A percentile compares a stretch with the other conserved stretches of the same genome.
phyloP scores from a whole-genome alignment of 768 basidiomycete species.

The Panaeolus cyanescens region DNA sequence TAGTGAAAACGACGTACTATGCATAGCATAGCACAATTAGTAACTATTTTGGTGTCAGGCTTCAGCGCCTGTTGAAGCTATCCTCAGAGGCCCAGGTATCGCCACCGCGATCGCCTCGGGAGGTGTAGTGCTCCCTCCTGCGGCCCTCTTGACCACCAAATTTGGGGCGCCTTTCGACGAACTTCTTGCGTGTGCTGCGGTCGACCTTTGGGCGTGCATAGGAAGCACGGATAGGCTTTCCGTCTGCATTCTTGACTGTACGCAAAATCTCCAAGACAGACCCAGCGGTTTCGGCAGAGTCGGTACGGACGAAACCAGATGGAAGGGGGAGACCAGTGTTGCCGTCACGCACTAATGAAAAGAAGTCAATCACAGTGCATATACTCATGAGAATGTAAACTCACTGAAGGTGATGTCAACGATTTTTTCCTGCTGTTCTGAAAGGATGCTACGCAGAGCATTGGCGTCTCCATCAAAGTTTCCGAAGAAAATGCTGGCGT shows the following conservation, averaged over 20 bases:
- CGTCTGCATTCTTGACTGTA: slow-evolving; percentile 34
- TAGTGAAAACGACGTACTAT: background rate
- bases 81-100: background rate
- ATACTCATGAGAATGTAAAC: slow-evolving; percentile 17
- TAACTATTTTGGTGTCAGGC: background rate
- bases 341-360: slow-evolving; percentile 32
- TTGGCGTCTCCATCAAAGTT: slow-evolving; percentile 23
- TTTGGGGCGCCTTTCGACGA: background rate
- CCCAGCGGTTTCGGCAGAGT: slow-evolving; percentile 42
- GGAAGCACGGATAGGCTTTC: slow-evolving; percentile 37
- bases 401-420: slow-evolving; percentile 29
- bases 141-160: background rate
- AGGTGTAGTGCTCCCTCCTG: background rate
- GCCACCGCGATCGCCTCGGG: background rate
- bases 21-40: background rate
- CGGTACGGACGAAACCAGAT: slow-evolving; percentile 58
- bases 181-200: background rate
- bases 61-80: background rate
- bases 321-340: slow-evolving; percentile 29
- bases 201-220: slow-evolving; percentile 36
- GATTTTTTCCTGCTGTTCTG: slow-evolving; percentile 30
- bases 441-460: slow-evolving; percentile 22
- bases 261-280: slow-evolving; percentile 47
- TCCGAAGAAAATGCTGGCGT: slow-evolving; percentile 32
- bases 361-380: background rate